A percentile compares a stretch with the other conserved stretches of the same genome.
Evolutionary conservation across 179 eudicot genomes (phyloP).

Genomic region (Silene noctiflora): DNA sequence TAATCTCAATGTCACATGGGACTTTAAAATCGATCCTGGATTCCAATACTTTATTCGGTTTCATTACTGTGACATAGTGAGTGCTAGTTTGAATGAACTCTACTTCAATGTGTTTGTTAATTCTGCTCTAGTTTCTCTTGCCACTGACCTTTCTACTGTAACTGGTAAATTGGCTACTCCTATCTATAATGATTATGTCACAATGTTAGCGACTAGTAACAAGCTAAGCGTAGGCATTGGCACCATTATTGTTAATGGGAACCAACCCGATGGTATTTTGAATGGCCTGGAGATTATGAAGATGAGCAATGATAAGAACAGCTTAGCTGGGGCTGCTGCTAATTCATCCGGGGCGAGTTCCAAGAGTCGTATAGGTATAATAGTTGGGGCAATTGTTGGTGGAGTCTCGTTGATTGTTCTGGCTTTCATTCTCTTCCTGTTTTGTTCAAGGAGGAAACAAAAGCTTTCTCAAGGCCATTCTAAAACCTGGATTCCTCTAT

Average conservation of each 20-base stretch:
- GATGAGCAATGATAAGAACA: slow-evolving; percentile 50
- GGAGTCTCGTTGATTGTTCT: slow-evolving; percentile 38
- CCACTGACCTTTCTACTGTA: slow-evolving; percentile 36
- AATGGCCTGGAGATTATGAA: slow-evolving; percentile 87
- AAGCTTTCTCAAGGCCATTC: slow-evolving; percentile 48
- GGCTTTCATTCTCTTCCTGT: slow-evolving; percentile 38
- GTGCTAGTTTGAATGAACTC: slow-evolving; percentile 35
- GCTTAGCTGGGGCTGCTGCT: slow-evolving; percentile 40
- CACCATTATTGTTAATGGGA: slow-evolving; percentile 32
- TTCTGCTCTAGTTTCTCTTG: slow-evolving; percentile 33
- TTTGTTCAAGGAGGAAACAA: slow-evolving; percentile 45
- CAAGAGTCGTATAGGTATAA: slow-evolving; percentile 42
- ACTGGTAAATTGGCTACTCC: slow-evolving; percentile 48
- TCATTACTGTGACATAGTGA: slow-evolving; percentile 77
- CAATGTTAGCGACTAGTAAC: slow-evolving; percentile 22
- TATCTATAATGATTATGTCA: slow-evolving; percentile 49
- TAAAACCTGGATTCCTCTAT: slow-evolving; percentile 83
- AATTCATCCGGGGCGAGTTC: slow-evolving; percentile 22
- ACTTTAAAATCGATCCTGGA: slow-evolving; percentile 55
- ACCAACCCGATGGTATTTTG: slow-evolving; percentile 60
- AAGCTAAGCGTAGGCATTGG: slow-evolving; percentile 60
- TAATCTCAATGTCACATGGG: slow-evolving; percentile 73
- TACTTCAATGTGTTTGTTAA: slow-evolving; percentile 60
- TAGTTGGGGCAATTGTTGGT: slow-evolving; percentile 54
- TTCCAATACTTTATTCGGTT: slow-evolving; percentile 67